These are phyloP conservation scores for Lichtheimia ornata DNA, from an alignment of 371 early-diverging fungal genomes.

Conservation along the genomic window DNA sequence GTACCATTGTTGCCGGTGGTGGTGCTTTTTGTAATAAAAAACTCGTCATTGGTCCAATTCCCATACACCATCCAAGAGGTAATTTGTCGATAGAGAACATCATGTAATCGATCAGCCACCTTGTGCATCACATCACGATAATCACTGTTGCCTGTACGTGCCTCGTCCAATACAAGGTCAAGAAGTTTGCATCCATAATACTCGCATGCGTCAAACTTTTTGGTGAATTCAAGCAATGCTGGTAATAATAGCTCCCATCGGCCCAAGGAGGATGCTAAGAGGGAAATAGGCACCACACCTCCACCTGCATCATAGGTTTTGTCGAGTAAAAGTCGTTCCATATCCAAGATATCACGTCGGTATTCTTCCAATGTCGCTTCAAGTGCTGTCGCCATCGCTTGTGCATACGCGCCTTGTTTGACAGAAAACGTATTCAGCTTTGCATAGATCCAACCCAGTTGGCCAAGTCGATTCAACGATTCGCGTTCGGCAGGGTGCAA, in stretches of 20 bases:
- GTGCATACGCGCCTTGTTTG: constrained; percentile 38
- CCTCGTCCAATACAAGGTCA: constrained; percentile 55
- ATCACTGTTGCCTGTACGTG: constrained; percentile 60
- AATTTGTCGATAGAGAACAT: constrained; percentile 68
- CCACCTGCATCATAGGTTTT: constrained; percentile 45
- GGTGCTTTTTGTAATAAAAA: constrained; percentile 54
- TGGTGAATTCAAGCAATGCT: constrained; percentile 31
- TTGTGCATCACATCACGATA: constrained; percentile 52
- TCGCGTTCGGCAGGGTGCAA: constrained; percentile 73
- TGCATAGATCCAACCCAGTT: constrained; percentile 62
- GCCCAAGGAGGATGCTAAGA: constrained; percentile 40
- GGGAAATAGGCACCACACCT: constrained; percentile 50
- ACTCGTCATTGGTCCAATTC: constrained; percentile 59
- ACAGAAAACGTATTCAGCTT: constrained; percentile 22
- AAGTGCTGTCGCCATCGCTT: constrained; percentile 55
- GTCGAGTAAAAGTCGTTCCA: constrained; percentile 55
- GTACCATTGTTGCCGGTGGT: background rate
- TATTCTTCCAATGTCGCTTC: constrained; percentile 58
- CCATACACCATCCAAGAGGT: constrained; percentile 79
- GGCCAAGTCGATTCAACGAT: constrained; percentile 63
- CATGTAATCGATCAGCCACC: constrained; percentile 55
- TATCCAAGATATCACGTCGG: constrained; percentile 51
- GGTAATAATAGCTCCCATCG: constrained; percentile 53
- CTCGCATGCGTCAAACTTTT: constrained; percentile 26
- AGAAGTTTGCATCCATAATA: constrained; percentile 56